Percentiles rank a stretch among this genome's conserved stretches.
Evolutionary conservation across 2,329 filamentous ascomycete genomes (phyloP).

Genomic region (Fusarium sp.): DNA sequence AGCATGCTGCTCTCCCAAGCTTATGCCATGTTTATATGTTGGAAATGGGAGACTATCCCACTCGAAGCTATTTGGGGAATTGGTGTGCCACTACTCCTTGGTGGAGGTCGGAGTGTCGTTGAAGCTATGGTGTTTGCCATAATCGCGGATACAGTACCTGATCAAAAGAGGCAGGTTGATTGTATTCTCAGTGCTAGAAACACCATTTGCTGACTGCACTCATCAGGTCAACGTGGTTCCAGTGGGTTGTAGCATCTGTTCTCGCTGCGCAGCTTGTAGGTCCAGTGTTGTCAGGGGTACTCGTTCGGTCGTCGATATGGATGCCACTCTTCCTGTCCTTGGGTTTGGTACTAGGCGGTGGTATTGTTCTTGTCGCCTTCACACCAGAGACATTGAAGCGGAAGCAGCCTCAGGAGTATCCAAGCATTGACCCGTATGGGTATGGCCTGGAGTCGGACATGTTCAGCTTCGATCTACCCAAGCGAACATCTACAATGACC

Average conservation of each 20-base stretch:
- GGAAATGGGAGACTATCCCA: constrained; percentile 37
- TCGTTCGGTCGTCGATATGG: constrained; percentile 40
- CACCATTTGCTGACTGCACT: neutral
- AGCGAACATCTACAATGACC: neutral
- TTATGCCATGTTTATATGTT: constrained; percentile 40
- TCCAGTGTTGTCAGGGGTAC: constrained; percentile 31
- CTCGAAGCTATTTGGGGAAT: constrained; percentile 45
- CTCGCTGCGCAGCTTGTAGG: constrained; percentile 40
- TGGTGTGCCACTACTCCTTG: constrained; percentile 41
- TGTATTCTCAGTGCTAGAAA: neutral
- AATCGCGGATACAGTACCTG: constrained; percentile 38
- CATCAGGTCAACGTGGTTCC: constrained; percentile 45
- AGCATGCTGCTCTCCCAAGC: constrained; percentile 43
- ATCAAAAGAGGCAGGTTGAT: constrained; percentile 35
- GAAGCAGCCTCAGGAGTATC: neutral
- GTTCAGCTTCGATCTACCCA: neutral
- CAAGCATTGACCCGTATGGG: neutral
- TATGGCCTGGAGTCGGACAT: constrained; percentile 2
- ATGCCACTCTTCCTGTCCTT: constrained; percentile 40
- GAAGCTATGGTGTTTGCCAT: constrained; percentile 49
- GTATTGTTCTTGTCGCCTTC: constrained; percentile 29
- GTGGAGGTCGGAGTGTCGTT: constrained; percentile 44
- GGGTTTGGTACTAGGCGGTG: constrained; percentile 31
- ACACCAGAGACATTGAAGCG: constrained; percentile 42
- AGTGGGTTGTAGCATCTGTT: constrained; percentile 43